phyloP scores from a whole-genome alignment of 139 green algal genomes.

The Asterochloris sp. region DNA sequence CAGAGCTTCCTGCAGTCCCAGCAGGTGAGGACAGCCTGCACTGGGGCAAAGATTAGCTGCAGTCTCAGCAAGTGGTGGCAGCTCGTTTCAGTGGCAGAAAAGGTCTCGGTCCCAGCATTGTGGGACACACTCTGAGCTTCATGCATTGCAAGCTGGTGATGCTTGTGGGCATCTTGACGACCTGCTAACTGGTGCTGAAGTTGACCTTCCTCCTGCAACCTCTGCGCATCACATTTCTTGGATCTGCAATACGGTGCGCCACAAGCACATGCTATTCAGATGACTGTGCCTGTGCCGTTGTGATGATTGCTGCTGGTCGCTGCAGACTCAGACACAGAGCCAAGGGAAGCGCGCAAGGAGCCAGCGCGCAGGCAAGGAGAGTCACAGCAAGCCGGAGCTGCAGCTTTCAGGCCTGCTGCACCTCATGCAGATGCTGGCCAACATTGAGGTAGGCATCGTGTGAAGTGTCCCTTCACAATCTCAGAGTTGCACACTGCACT shows the following conservation, averaged over 20 bases:
- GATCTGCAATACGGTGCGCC: background rate
- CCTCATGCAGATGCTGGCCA: conserved; percentile 34
- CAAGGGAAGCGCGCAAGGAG: background rate
- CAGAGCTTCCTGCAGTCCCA: conserved; percentile 5
- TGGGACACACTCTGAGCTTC: too few species aligned
- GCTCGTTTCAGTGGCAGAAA: too few species aligned
- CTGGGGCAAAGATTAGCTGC: too few species aligned
- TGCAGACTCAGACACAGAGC: background rate
- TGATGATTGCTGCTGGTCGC: background rate
- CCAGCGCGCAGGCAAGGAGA: conserved; percentile 2
- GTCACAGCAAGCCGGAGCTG: conserved; percentile 13
- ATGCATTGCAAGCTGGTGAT: too few species aligned
- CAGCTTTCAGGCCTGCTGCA: conserved; percentile 53
- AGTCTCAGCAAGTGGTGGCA: too few species aligned
- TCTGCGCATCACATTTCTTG: background rate
- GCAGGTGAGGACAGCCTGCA: background rate
- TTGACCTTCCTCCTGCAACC: background rate
- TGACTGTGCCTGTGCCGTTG: background rate
- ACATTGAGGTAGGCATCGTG: background rate
- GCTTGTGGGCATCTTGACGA: background rate
- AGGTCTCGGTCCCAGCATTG: too few species aligned
- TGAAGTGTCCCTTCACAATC: background rate
- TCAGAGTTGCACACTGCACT: background rate
- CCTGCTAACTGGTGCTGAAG: background rate
- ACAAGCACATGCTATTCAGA: background rate